phyloP scores from a whole-genome alignment of 495 filamentous ascomycete species.

The Saxophila tyrrhenica region DNA sequence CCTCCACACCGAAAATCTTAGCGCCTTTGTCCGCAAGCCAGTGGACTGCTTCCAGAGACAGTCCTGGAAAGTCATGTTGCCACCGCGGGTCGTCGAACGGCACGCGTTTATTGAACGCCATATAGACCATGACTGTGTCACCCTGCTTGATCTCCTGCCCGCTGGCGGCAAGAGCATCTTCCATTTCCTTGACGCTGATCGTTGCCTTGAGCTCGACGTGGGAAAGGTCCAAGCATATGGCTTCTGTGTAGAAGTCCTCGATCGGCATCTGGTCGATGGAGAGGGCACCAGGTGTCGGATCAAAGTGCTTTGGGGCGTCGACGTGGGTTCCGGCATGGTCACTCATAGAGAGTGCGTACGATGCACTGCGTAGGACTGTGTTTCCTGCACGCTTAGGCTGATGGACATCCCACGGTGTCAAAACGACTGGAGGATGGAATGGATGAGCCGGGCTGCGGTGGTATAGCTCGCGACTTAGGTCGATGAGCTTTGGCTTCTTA shows the following conservation, averaged over 20 bases:
- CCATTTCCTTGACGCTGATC: constrained; percentile 16
- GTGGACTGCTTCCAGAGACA: constrained; percentile 13
- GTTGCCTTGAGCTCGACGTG: constrained; percentile 14
- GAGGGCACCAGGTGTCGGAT: constrained; percentile 11
- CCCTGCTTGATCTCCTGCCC: constrained; percentile 14
- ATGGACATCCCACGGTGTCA: constrained; percentile 17
- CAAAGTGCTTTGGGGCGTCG: constrained; percentile 22
- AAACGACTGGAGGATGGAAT: constrained; percentile 11
- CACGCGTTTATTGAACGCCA: constrained; percentile 17
- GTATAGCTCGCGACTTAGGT: constrained; percentile 16
- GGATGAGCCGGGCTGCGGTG: constrained; percentile 16
- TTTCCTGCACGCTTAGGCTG: constrained; percentile 19
- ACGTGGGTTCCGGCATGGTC: constrained; percentile 22
- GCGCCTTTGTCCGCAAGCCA: constrained; percentile 16
- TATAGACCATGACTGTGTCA: constrained; percentile 14
- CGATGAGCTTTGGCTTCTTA: constrained; percentile 9
- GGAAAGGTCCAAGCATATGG: constrained; percentile 15
- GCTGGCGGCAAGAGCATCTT: constrained; percentile 8
- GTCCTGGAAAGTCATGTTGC: constrained; percentile 18
- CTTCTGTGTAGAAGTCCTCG: constrained; percentile 18
- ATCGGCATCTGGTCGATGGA: constrained; percentile 16
- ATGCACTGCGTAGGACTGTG: constrained; percentile 13
- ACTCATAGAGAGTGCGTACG: constrained; percentile 15
- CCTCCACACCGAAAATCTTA: constrained; percentile 17
- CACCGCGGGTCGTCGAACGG: constrained; percentile 16